Evolutionary conservation across 495 filamentous ascomycete genomes (phyloP).

Genomic region (Friedmanniomyces endolithicus): DNA sequence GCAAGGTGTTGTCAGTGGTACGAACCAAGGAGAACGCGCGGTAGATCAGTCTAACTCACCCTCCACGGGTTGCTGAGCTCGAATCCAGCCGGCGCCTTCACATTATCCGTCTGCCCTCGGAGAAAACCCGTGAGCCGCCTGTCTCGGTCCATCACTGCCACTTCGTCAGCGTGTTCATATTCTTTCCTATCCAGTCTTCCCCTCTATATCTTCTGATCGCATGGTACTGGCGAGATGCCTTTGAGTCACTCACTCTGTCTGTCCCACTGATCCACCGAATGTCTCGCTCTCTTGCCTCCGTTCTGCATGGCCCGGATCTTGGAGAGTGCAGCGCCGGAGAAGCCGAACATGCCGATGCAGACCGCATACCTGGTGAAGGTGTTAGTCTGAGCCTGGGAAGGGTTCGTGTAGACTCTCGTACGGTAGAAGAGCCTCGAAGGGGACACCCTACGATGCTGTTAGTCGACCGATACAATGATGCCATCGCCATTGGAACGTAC

Average conservation of each 20-base stretch:
- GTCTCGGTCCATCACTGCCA: constrained; percentile 92
- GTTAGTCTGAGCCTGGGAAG: neutral
- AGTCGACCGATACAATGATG: neutral
- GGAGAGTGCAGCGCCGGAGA: constrained; percentile 63
- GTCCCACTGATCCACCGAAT: constrained; percentile 86
- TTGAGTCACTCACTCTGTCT: constrained; percentile 41
- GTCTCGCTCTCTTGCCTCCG: constrained; percentile 73
- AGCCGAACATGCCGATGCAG: constrained; percentile 55
- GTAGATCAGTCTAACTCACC: constrained; percentile 33
- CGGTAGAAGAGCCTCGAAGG: constrained; percentile 89
- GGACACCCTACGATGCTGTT: constrained; percentile 48
- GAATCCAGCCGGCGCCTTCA: constrained; percentile 71
- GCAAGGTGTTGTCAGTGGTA: neutral
- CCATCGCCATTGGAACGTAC: neutral
- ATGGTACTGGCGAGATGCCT: no score
- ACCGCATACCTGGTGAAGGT: constrained; percentile 14
- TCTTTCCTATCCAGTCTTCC: neutral
- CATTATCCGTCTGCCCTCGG: constrained; percentile 75
- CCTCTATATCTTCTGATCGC: neutral
- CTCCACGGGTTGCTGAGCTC: constrained; percentile 94
- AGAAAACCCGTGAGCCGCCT: constrained; percentile 70
- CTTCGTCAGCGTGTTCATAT: neutral
- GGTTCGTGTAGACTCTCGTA: constrained; percentile 70
- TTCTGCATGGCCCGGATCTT: constrained; percentile 67
- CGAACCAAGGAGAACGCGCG: neutral